phyloP scores from a whole-genome alignment of 1,284 basidiomycete genomes.

The Cryptococcus neoformans region DNA sequence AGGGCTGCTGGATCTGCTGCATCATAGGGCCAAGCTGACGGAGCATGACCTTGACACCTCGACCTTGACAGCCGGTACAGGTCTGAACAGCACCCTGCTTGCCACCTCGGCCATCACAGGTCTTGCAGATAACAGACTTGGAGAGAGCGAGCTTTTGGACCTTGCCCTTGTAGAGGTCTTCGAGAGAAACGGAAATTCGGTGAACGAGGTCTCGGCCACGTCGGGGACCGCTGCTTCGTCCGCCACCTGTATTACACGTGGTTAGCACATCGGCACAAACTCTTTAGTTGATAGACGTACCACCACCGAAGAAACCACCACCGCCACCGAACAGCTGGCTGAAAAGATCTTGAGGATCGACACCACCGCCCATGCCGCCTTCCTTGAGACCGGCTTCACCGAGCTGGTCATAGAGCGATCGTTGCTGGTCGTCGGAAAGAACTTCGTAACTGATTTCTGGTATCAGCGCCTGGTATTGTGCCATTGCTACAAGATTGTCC shows the following conservation, averaged over 20 bases:
- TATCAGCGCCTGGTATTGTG: not conserved
- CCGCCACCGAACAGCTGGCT: conserved; percentile 88
- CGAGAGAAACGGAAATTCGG: conserved; percentile 79
- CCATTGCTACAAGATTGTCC: conserved; percentile 36
- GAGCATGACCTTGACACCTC: conserved; percentile 86
- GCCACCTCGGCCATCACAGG: conserved; percentile 95
- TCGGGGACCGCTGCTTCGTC: conserved; percentile 63
- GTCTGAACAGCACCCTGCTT: conserved; percentile 91
- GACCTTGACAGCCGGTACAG: conserved; percentile 79
- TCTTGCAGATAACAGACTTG: conserved; percentile 88
- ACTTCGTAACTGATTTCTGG: conserved; percentile 72
- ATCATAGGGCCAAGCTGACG: conserved; percentile 98
- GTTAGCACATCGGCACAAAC: not conserved
- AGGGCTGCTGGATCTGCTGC: conserved; percentile 96
- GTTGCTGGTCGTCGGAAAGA: conserved; percentile 84
- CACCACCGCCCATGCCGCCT: conserved; percentile 76
- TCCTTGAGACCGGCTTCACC: conserved; percentile 92
- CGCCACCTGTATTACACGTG: not conserved
- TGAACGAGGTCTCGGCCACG: conserved; percentile 99
- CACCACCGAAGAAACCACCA: conserved; percentile 58
- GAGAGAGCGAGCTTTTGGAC: conserved; percentile 96
- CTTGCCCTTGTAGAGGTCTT: conserved; percentile 93
- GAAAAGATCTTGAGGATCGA: conserved; percentile 98
- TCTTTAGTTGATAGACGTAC: conserved; percentile 14
- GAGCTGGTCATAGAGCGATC: conserved; percentile 81